Evolutionary conservation across 352 stramenopile species (phyloP).

Genomic region (Pythium chondricola): DNA sequence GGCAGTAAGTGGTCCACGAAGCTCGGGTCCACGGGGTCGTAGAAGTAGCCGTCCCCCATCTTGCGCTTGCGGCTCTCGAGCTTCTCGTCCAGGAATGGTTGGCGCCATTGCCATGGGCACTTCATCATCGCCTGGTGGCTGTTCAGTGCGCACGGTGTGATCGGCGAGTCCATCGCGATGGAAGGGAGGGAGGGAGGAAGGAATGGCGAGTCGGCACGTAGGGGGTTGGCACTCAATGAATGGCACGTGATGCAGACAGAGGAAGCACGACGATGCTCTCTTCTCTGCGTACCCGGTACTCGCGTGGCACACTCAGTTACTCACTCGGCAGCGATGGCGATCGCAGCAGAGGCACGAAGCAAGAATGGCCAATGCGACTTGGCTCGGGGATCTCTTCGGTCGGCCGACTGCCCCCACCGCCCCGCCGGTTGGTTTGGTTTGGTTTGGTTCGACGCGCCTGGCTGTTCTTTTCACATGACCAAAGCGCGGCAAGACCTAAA

Average conservation of each 20-base stretch:
- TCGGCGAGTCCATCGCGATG: conserved; percentile 46
- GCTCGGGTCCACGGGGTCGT: conserved; percentile 79
- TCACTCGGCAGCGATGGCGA: neutral
- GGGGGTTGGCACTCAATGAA: too few species aligned
- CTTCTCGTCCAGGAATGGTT: conserved; percentile 81
- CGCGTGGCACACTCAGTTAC: too few species aligned
- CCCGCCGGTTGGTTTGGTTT: conserved; percentile 7
- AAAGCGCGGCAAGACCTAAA: too few species aligned
- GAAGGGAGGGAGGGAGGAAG: neutral
- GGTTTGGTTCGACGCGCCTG: too few species aligned
- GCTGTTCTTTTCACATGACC: too few species aligned
- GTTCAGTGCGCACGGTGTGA: conserved; percentile 33
- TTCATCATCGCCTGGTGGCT: conserved; percentile 85
- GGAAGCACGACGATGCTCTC: too few species aligned
- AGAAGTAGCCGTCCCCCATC: conserved; percentile 74
- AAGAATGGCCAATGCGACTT: too few species aligned
- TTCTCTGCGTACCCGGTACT: too few species aligned
- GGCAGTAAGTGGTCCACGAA: conserved; percentile 82
- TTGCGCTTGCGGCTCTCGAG: conserved; percentile 80
- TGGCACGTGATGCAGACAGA: too few species aligned
- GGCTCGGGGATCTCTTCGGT: too few species aligned
- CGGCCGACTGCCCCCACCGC: conserved; percentile 11
- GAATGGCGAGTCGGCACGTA: neutral
- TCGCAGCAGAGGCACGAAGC: conserved; percentile 5
- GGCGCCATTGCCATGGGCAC: conserved; percentile 83